Conservation (phyloP, 2,329 filamentous ascomycete genomes). For the Phaeosphaeria sp. region DNA sequence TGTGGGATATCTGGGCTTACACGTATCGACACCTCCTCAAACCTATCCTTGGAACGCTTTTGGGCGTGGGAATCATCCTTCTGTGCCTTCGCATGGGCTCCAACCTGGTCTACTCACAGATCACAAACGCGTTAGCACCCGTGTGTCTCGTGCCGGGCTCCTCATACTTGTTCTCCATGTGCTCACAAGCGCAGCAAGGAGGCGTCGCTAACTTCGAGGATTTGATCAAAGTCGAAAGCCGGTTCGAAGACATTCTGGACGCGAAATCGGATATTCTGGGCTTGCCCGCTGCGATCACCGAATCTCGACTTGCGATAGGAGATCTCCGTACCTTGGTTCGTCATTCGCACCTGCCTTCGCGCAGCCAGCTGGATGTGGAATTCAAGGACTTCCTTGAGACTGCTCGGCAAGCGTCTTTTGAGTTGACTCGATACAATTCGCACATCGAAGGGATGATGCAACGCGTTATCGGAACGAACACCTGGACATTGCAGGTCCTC, state of each 20-base stretch:
- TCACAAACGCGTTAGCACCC: constrained; percentile 70
- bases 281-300: constrained; percentile 80
- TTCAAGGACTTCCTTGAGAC: constrained; percentile 78
- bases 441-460: constrained; percentile 78
- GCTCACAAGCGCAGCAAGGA: constrained; percentile 31
- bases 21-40: constrained; percentile 68
- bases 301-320: constrained; percentile 74
- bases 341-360: constrained; percentile 71
- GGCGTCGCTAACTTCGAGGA: constrained; percentile 69
- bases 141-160: constrained; percentile 73
- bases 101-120: constrained; percentile 67
- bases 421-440: constrained; percentile 77
- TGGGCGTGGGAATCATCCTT: constrained; percentile 62
- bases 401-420: constrained; percentile 67
- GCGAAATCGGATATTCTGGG: constrained; percentile 70
- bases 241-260: constrained; percentile 78
- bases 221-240: constrained; percentile 75
- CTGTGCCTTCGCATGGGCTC: constrained; percentile 63
- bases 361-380: constrained; percentile 75
- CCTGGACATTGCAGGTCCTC: constrained; percentile 75
- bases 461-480: constrained; percentile 75
- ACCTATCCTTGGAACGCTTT: constrained; percentile 64
- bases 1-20: constrained; percentile 63
- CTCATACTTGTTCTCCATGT: constrained; percentile 71
- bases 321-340: constrained; percentile 76